These are phyloP conservation scores for Carpinus fangiana DNA, from an alignment of 306 rosid species.

Conservation along the genomic window DNA sequence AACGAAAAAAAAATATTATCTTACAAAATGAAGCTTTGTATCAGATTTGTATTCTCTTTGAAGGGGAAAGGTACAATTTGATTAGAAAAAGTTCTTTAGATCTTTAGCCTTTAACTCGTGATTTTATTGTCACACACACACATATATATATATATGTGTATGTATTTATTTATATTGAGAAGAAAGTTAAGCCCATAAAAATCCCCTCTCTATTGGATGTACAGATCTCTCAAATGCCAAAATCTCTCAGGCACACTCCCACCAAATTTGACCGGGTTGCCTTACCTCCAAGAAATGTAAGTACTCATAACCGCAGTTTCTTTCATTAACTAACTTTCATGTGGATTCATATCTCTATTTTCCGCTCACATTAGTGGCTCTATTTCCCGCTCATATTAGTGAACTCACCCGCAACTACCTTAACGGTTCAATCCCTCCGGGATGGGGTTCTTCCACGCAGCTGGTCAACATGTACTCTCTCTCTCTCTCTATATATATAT, in stretches of 20 bases:
- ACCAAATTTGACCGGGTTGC: not conserved
- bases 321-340: not conserved
- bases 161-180: no score
- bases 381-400: slow-evolving; percentile 23
- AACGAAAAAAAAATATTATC: no score
- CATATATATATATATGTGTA: no score
- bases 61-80: no score
- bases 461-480: slow-evolving; percentile 46
- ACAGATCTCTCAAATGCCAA: slow-evolving; percentile 11
- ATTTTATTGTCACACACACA: no score
- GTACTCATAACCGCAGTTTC: not conserved
- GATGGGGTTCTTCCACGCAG: slow-evolving; percentile 52
- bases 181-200: no score
- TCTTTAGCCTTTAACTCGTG: no score
- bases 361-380: not conserved
- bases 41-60: no score
- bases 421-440: slow-evolving; percentile 55
- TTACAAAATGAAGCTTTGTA: no score
- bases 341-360: not conserved
- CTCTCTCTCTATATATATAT: not conserved
- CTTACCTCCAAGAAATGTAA: slow-evolving; percentile 49
- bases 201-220: not conserved
- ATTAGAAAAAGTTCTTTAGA: no score
- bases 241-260: slow-evolving; percentile 22
- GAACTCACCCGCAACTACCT: slow-evolving; percentile 62